Evolutionary conservation across 2,329 filamentous ascomycete species (phyloP).

Genomic region (Onygena corvina): DNA sequence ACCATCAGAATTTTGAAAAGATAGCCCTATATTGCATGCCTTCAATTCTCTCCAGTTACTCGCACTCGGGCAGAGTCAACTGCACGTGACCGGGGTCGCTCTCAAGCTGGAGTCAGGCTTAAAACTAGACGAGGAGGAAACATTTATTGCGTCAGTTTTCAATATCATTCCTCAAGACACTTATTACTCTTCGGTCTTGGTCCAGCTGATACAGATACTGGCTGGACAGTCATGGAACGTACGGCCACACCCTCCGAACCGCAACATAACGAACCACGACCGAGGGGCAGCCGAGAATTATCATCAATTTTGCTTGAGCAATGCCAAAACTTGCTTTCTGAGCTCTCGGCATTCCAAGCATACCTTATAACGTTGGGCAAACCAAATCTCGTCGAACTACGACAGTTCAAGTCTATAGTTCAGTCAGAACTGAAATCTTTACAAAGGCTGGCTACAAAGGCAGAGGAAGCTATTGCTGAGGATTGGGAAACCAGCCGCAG

Average conservation of each 20-base stretch:
- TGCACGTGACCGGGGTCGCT: too few relatives aligned
- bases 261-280: neutral
- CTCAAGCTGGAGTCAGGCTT: too few relatives aligned
- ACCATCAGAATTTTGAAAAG: too few relatives aligned
- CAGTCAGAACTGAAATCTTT: constrained; percentile 39
- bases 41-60: too few relatives aligned
- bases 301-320: constrained; percentile 26
- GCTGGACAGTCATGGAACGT: neutral
- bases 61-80: too few relatives aligned
- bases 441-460: constrained; percentile 30
- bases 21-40: too few relatives aligned
- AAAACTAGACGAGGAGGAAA: too few relatives aligned
- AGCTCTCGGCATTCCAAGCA: constrained; percentile 36
- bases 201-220: neutral
- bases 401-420: constrained; percentile 39
- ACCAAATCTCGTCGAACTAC: constrained; percentile 39
- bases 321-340: constrained; percentile 33
- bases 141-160: too few relatives aligned
- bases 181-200: neutral
- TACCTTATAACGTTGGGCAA: constrained; percentile 33
- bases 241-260: neutral
- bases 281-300: constrained; percentile 13
- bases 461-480: constrained; percentile 15
- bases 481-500: constrained; percentile 13
- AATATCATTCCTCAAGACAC: neutral